Base-by-base conservation (phyloP, 345 rosid species). In the Pugionium dolabratum region DNA sequence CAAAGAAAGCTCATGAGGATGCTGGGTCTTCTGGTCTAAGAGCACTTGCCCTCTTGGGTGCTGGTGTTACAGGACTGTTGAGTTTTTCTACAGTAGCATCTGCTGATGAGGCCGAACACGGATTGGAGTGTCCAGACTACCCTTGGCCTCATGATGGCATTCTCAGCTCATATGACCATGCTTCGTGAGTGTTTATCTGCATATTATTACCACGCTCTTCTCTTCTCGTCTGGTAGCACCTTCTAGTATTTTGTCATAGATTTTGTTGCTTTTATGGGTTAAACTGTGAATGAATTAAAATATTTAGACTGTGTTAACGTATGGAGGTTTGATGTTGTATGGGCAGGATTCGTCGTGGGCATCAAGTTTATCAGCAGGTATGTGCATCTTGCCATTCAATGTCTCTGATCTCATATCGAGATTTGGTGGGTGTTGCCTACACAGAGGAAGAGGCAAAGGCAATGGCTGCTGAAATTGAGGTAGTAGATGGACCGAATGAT, bases 121-220 rank as follows among this genome's bases (percentile, higher is more conserved):
- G 99, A 27, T 70, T 95, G 76, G 94, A 64, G 42, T 80, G 78
- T 75, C 86, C 99, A 40, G 81, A 51, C 71, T 95, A 95, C 82
- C 99, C 99, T 59, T 95, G 99, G 99, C 99, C 99, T 79, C 99
- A 95, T 69, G 39, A 78, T 58, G 99, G 99, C 76, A 95, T 95
- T 70, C 91, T 95, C 31, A 89, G 98, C 75, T 95, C 99, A 47
- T 95, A 95, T 57, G 98, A 95, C 76, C 99, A 95, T 81, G 90
- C 98, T 42, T 95, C 99, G 99, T 95, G 75, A 89, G 99, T 86
- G 28, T 45, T 44, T 39, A 5, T 30, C 33, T 46, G 11, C 18
- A 2, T 33, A 33, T 47, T 32, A 0, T 31, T 25, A 35, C 33
- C 41, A 37, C 4, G 46, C 9, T 58, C 42, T 57, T 28, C 3